A percentile compares a stretch with the other conserved stretches of the same genome.
Evolutionary conservation across 1,284 basidiomycete species (phyloP).

Genomic region (Ustilago xerochloae): DNA sequence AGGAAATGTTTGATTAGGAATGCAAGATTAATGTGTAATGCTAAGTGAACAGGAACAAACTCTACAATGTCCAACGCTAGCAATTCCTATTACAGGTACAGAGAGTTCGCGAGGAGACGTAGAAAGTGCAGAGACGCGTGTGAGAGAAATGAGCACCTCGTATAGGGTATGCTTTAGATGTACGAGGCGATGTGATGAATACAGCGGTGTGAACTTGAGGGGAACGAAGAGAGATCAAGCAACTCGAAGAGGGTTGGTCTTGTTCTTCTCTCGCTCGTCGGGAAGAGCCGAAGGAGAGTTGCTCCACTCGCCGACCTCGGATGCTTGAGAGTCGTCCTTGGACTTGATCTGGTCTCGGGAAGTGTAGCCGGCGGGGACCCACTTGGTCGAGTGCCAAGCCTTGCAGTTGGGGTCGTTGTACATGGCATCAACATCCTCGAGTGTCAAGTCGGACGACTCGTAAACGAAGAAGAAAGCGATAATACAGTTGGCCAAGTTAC

Average conservation of each 20-base stretch:
- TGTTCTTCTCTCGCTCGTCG: constrained; percentile 54
- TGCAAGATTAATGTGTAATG: background rate
- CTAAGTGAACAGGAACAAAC: background rate
- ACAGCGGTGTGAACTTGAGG: background rate
- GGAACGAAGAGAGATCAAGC: constrained; percentile 13
- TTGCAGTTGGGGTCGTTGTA: constrained; percentile 78
- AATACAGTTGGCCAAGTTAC: constrained; percentile 72
- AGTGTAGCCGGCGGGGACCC: constrained; percentile 66
- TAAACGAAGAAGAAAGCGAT: constrained; percentile 83
- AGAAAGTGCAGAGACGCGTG: background rate
- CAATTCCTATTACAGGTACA: background rate
- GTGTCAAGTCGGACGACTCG: constrained; percentile 77
- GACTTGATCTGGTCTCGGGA: constrained; percentile 56
- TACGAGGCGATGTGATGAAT: background rate
- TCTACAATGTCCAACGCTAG: background rate
- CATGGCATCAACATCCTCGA: constrained; percentile 81
- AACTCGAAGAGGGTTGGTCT: constrained; percentile 47
- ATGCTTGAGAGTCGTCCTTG: constrained; percentile 40
- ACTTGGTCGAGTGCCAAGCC: constrained; percentile 75
- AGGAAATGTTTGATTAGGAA: background rate
- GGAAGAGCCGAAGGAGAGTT: constrained; percentile 49
- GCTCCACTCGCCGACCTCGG: constrained; percentile 52
- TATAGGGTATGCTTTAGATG: background rate
- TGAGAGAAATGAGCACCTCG: too few relatives aligned
- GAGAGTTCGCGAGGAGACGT: background rate